These are phyloP conservation scores for Salix brachista DNA, from an alignment of 345 rosid genomes.

Conservation along the genomic window DNA sequence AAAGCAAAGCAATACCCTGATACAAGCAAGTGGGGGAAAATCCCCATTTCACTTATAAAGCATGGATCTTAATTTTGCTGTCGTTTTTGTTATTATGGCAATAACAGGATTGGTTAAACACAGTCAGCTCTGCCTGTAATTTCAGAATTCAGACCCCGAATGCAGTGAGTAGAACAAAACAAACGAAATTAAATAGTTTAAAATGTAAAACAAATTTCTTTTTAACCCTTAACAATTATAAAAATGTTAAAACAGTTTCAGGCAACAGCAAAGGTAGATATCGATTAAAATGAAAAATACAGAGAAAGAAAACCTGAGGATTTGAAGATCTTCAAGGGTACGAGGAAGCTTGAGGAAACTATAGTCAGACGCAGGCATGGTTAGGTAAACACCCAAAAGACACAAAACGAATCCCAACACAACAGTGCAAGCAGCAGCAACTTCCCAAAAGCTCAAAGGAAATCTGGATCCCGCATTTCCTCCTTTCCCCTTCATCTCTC, in stretches of 20 bases:
- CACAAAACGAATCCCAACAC: slow-evolving; percentile 52
- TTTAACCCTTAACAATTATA: not conserved
- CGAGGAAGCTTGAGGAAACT: slow-evolving; percentile 93
- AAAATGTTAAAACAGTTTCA: not conserved
- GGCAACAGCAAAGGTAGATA: not conserved
- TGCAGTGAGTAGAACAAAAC: not conserved
- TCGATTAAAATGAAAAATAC: not conserved
- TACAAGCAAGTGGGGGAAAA: not conserved
- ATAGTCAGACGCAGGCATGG: slow-evolving; percentile 90
- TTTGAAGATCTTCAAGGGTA: slow-evolving; percentile 81
- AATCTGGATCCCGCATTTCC: slow-evolving; percentile 20
- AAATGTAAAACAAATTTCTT: not conserved
- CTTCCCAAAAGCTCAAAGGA: slow-evolving; percentile 66
- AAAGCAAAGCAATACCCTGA: not conserved
- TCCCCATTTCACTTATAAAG: not conserved
- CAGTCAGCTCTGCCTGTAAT: not conserved
- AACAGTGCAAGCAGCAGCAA: slow-evolving; percentile 52
- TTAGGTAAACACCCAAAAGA: slow-evolving; percentile 64
- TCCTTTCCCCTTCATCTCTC: slow-evolving; percentile 14
- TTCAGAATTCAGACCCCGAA: not conserved
- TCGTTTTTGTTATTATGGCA: too few relatives aligned
- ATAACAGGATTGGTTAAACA: too few relatives aligned
- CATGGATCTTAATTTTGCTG: not conserved
- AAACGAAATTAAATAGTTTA: not conserved
- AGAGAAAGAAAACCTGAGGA: slow-evolving; percentile 50